Evolutionary conservation across 805 yeast species (phyloP).

Genomic region (Sugiyamaella qingdaonensis): DNA sequence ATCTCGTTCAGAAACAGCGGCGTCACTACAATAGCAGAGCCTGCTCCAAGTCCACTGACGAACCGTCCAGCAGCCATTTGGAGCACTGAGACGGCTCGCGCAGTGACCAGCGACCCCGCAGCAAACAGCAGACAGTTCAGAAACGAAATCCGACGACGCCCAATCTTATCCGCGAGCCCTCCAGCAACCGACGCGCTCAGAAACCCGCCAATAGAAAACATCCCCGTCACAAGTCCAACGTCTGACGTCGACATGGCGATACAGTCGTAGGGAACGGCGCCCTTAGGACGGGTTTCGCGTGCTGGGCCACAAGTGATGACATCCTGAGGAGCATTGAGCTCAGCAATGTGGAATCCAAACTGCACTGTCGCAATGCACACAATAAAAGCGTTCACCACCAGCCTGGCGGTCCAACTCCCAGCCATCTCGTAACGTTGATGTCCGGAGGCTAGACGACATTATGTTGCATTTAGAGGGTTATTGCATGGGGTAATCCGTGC

Average conservation of each 20-base stretch:
- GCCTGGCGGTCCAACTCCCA: conserved; percentile 1
- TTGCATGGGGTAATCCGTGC: no score
- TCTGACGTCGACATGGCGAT: conserved; percentile 44
- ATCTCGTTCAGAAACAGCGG: conserved; percentile 80
- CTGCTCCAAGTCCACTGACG: conserved; percentile 81
- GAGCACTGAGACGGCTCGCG: conserved; percentile 41
- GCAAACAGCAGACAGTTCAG: conserved; percentile 49
- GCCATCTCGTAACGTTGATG: no score
- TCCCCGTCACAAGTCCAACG: conserved; percentile 61
- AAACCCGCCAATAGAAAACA: conserved; percentile 81
- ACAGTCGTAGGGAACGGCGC: conserved; percentile 39
- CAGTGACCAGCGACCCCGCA: conserved; percentile 61
- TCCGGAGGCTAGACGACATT: no score
- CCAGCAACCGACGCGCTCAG: conserved; percentile 71
- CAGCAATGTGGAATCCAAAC: conserved; percentile 94
- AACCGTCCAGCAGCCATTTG: conserved; percentile 63
- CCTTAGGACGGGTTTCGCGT: conserved; percentile 15
- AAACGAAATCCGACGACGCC: conserved; percentile 54
- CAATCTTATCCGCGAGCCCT: conserved; percentile 55
- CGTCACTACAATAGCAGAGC: conserved; percentile 77
- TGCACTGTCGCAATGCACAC: conserved; percentile 78
- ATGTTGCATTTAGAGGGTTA: no score
- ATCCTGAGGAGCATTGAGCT: conserved; percentile 83
- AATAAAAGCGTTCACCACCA: conserved; percentile 35
- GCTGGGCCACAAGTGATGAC: conserved; percentile 51